Conservation (phyloP, 108 stramenopile genomes). For the Nitzschia sp. region DNA sequence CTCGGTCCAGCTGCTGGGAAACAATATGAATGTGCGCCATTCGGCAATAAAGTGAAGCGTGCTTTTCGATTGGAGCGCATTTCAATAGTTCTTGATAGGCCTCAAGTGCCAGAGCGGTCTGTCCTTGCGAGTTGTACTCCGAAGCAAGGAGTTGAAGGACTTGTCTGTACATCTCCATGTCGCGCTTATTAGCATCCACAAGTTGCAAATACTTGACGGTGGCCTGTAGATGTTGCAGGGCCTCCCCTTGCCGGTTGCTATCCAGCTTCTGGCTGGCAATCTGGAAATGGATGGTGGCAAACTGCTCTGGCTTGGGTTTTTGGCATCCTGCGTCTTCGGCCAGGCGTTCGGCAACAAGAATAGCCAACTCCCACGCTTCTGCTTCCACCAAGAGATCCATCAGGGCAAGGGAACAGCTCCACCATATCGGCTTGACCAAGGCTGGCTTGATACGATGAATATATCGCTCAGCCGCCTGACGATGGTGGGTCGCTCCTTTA, state of each 20-base stretch:
- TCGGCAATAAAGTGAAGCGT: conserved; percentile 23
- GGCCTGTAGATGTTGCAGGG: conserved; percentile 34
- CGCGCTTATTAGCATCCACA: conserved; percentile 19
- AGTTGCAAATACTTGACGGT: conserved; percentile 26
- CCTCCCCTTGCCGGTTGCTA: conserved; percentile 25
- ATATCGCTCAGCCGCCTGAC: conserved; percentile 16
- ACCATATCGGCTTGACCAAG: conserved; percentile 27
- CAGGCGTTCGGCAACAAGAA: conserved; percentile 23
- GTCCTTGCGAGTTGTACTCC: conserved; percentile 34
- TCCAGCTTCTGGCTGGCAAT: conserved; percentile 27
- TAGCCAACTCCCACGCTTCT: conserved; percentile 34
- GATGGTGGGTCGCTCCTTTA: neutral
- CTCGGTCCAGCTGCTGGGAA: conserved; percentile 20
- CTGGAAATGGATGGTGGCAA: conserved; percentile 38
- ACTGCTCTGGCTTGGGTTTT: conserved; percentile 3
- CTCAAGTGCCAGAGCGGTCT: conserved; percentile 26
- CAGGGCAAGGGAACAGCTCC: conserved; percentile 4
- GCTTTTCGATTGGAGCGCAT: conserved; percentile 7
- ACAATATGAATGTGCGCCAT: conserved; percentile 35
- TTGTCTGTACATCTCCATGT: conserved; percentile 26
- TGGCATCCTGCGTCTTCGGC: neutral
- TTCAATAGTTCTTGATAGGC: conserved; percentile 13
- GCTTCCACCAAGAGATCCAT: conserved; percentile 26
- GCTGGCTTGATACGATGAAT: conserved; percentile 36
- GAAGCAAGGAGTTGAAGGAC: conserved; percentile 29